Evolutionary conservation across 2,329 filamentous ascomycete species (phyloP).

Genomic region (Metarhizium robertsii): DNA sequence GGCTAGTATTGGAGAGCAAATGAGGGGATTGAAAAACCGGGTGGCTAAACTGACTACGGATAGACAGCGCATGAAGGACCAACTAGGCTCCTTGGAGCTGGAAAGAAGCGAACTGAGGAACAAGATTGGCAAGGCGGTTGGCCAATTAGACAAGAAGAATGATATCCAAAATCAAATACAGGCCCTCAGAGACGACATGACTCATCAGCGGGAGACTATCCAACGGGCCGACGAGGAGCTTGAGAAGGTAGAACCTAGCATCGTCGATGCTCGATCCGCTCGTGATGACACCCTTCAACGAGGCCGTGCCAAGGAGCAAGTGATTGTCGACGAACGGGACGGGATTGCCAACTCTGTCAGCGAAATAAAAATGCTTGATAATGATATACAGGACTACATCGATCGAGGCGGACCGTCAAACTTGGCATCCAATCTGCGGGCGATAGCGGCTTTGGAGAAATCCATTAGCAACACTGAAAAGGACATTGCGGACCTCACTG

Average conservation of each 20-base stretch:
- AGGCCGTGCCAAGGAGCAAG: constrained; percentile 63
- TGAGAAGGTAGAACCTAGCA: constrained; percentile 62
- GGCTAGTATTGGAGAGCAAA: constrained; percentile 55
- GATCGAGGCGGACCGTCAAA: constrained; percentile 64
- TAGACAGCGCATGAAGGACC: constrained; percentile 59
- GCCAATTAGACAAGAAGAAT: constrained; percentile 74
- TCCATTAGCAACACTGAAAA: constrained; percentile 56
- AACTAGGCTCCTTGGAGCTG: constrained; percentile 63
- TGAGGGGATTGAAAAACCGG: constrained; percentile 51
- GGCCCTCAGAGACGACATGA: constrained; percentile 58
- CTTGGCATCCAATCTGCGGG: constrained; percentile 58
- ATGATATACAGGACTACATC: constrained; percentile 72
- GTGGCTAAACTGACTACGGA: constrained; percentile 60
- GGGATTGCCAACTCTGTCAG: constrained; percentile 64
- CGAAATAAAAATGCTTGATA: constrained; percentile 65
- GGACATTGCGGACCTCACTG: constrained; percentile 58
- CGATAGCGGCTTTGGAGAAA: constrained; percentile 58
- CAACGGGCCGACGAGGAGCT: constrained; percentile 63
- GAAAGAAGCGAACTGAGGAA: constrained; percentile 67
- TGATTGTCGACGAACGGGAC: constrained; percentile 61
- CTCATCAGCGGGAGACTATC: constrained; percentile 60
- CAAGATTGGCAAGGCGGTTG: constrained; percentile 59
- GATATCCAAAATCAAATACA: constrained; percentile 63
- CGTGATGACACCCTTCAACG: constrained; percentile 69
- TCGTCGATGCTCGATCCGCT: constrained; percentile 64